Conservation (phyloP, 1,139 yeast genomes). For the Torulaspora pretoriensis region DNA sequence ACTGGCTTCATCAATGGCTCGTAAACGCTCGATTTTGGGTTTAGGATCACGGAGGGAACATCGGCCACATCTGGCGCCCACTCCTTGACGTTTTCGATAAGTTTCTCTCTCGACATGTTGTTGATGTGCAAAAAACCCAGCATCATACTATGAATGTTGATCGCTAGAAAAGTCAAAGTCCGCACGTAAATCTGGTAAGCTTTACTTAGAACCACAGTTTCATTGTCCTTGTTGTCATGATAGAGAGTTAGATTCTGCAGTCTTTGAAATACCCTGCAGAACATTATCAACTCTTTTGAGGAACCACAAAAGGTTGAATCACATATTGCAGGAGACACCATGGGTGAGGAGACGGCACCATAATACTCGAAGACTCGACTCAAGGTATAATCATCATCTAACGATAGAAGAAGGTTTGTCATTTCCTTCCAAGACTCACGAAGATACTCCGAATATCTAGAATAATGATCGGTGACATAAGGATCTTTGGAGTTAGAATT, state of each 20-base stretch:
- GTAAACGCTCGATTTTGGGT: constrained; percentile 27
- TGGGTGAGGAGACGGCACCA: constrained; percentile 18
- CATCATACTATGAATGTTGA: constrained; percentile 21
- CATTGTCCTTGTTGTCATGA: constrained; percentile 11
- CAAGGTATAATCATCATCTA: constrained; percentile 21
- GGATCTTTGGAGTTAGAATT: constrained; percentile 11
- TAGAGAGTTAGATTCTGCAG: constrained; percentile 14
- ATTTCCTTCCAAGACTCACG: constrained; percentile 21
- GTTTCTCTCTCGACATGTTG: constrained; percentile 15
- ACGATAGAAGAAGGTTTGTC: constrained; percentile 17
- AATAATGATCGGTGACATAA: constrained; percentile 5
- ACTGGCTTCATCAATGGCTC: constrained; percentile 25
- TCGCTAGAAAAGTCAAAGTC: constrained; percentile 20
- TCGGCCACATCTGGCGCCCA: constrained; percentile 20
- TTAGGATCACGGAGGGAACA: constrained; percentile 17
- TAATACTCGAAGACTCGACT: constrained; percentile 16
- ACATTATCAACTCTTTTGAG: constrained; percentile 17
- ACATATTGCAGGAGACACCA: constrained; percentile 17
- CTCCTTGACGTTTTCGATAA: constrained; percentile 17
- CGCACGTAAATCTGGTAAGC: constrained; percentile 19
- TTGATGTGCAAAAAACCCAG: constrained; percentile 16
- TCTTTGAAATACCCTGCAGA: constrained; percentile 20
- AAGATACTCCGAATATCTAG: constrained; percentile 7
- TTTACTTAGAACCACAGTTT: constrained; percentile 15
- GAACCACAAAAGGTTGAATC: constrained; percentile 10